Evolutionary conservation across 768 basidiomycete genomes (phyloP), one percentile per base, ranked within the genome.

Genomic region (Dioszegia aurantiaca): DNA sequence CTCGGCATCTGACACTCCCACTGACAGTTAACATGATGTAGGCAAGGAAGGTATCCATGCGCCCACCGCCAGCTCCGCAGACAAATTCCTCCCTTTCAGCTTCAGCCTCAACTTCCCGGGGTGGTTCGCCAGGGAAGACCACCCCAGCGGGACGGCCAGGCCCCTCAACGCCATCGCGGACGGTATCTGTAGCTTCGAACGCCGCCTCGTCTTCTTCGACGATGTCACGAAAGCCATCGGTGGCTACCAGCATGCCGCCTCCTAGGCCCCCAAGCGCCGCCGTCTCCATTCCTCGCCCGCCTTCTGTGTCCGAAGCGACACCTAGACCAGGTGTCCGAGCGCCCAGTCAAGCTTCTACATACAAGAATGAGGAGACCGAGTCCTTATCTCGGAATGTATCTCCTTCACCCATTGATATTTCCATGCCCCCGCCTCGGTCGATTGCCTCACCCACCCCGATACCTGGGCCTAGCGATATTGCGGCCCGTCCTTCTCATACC

Each of bases 141-240:
- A 9, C 28, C 40, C 27, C 59, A 58, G 43, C 27, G 16, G 3
- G 28, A 4, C 19, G 48, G 21, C 19, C 55, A 26, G 49, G 52
- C 6, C 65, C 68, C 0, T 48, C 59, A 2, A 66, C 68, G n/a
- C 63, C 68, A 11, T 55, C 62, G 9, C 43, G 64, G 10, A 55
- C 53, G 6, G 49, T 62, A 21, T 19, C 80, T 78, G 24, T 86
- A 86, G 68, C 77, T 81, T 16, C 68, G 56, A 70, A 16, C 60
- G 75, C 33, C 21, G 78, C 58, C 28, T 26, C 59, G 40, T 36
- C 43, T 37, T 36, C 59, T 6, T 31, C 45, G 45, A 54, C 59
- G 55, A 69, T 69, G 45, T 62, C 64, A 56, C 63, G 74, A 24
- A 52, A 31, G 61, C 62, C 56, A 30, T 53, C 65, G 31, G 63